Base-by-base conservation (phyloP, 305 asterid genomes). In the Fraxinus floribunda region DNA sequence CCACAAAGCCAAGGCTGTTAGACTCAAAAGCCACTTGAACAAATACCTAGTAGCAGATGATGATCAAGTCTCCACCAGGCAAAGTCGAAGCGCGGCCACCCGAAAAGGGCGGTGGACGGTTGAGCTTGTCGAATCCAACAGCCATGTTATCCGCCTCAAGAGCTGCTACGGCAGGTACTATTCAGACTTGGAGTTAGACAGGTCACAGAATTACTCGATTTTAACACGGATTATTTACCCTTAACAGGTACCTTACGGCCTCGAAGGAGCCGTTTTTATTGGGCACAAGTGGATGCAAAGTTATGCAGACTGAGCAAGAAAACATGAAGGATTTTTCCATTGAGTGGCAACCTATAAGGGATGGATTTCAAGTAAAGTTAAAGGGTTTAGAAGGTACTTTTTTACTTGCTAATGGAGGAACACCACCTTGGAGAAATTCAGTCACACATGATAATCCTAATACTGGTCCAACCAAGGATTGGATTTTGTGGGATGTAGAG, bases 371-470 rank as follows among this genome's bases (percentile, higher is more conserved):
- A 90, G 92, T 93, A 79, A 92, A 89, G 79, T 41, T 94, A 4
- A 89, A 75, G 83, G 83, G 92, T 1, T 85, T 38, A 39, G 91
- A 85, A 4, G 98, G 97, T 0, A 94, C 92, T 2, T 93, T 73
- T 80, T 80, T 96, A 34, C 85, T 97, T 55, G 99, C 95, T 0
- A 96, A 93, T 89, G 99, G 99, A 70, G 98, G 97, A 7, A 89
- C 92, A 52, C 97, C 93, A 79, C 99, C 98, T 57, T 96, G 99
- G 98, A 88, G 94, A 82, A 91, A 91, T 68, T 84, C 98, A 22
- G 87, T 93, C 36, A 92, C 98, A 64, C 98, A 96, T 36, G 99
- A 96, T 38, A 81, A 64, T 24, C 90, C 92, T 3, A 85, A 83
- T 22, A 83, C 88, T 78, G 89, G 89, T 81, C 87, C 93, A 24